Percentiles rank a stretch among this genome's conserved stretches.
Evolutionary conservation across 2,329 filamentous ascomycete genomes (phyloP).

Genomic region (Capronia americana): DNA sequence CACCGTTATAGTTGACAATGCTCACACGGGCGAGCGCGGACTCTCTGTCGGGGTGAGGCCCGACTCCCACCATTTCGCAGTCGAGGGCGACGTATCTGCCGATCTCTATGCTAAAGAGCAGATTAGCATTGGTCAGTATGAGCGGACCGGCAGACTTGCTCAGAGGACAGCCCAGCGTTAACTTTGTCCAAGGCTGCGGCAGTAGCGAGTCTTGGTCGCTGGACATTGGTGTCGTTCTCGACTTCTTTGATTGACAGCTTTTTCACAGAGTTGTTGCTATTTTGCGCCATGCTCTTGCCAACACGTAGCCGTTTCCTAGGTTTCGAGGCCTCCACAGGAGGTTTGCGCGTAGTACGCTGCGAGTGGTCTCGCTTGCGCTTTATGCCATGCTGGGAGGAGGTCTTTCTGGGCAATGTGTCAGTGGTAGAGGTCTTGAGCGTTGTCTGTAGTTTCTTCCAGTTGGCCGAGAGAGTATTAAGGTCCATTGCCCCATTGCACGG

Average conservation of each 20-base stretch:
- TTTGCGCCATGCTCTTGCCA: constrained; percentile 22
- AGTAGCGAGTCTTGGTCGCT: constrained; percentile 18
- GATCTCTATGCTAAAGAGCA: constrained; percentile 64
- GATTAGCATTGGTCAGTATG: constrained; percentile 5
- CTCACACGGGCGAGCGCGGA: constrained; percentile 86
- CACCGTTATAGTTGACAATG: constrained; percentile 90
- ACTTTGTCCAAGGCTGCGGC: constrained; percentile 19
- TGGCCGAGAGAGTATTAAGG: constrained; percentile 53
- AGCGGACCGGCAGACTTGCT: constrained; percentile 18
- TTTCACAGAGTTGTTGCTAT: constrained; percentile 43
- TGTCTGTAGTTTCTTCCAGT: constrained; percentile 59
- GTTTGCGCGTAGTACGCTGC: constrained; percentile 14
- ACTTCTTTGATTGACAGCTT: constrained; percentile 59
- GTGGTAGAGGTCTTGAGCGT: constrained; percentile 48
- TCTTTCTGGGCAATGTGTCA: constrained; percentile 37
- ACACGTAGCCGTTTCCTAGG: constrained; percentile 26
- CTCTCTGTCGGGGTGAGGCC: constrained; percentile 65
- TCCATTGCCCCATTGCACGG: constrained; percentile 44
- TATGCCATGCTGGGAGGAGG: constrained; percentile 45
- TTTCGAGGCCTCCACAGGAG: constrained; percentile 17
- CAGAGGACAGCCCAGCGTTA: constrained; percentile 29
- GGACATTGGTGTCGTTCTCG: constrained; percentile 16
- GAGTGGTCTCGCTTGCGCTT: constrained; percentile 37
- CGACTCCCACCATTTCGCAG: constrained; percentile 96
- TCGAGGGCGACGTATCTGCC: constrained; percentile 94